Percentiles rank a stretch among this genome's conserved stretches.
These are phyloP conservation scores for Nemania sp. DNA, from an alignment of 2,329 filamentous ascomycete genomes.

Conservation along the genomic window DNA sequence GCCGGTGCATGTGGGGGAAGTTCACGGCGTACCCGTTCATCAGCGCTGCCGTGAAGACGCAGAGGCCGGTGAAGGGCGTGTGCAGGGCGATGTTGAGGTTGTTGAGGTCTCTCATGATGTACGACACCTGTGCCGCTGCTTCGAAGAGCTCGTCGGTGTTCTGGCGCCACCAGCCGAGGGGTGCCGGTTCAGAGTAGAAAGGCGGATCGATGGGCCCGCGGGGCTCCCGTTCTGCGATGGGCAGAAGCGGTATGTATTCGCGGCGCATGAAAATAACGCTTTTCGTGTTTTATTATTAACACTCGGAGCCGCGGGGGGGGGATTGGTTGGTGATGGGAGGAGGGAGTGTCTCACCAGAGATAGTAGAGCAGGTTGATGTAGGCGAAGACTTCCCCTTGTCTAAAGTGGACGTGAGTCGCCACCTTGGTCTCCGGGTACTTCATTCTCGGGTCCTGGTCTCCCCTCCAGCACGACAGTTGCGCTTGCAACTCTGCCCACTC, in stretches of 20 bases:
- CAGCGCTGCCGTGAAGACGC: conserved; percentile 25
- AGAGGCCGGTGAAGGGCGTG: conserved; percentile 27
- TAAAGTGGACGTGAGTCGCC: conserved; percentile 23
- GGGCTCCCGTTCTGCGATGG: conserved; percentile 22
- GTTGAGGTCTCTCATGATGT: conserved; percentile 28
- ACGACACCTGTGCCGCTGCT: conserved; percentile 23
- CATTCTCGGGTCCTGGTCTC: conserved; percentile 24
- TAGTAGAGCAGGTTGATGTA: conserved; percentile 28
- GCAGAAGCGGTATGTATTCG: conserved; percentile 24
- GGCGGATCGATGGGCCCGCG: conserved; percentile 24
- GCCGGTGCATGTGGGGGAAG: conserved; percentile 23
- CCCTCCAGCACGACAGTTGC: conserved; percentile 22
- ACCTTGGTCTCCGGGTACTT: conserved; percentile 26
- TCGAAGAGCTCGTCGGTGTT: conserved; percentile 25
- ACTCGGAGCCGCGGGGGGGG: too few relatives aligned
- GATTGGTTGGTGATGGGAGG: neutral
- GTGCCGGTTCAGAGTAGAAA: conserved; percentile 22
- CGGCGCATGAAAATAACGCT: conserved; percentile 20
- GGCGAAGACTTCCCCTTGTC: conserved; percentile 27
- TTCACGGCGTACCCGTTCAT: conserved; percentile 23
- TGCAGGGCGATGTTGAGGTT: conserved; percentile 20
- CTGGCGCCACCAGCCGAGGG: conserved; percentile 24
- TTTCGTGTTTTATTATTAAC: conserved; percentile 2
- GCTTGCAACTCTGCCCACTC: conserved; percentile 23
- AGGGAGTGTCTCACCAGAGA: conserved; percentile 19